Percentiles rank a stretch among this genome's conserved stretches.
phyloP scores from a whole-genome alignment of 2,329 filamentous ascomycete genomes.

The Cladophialophora carrionii region DNA sequence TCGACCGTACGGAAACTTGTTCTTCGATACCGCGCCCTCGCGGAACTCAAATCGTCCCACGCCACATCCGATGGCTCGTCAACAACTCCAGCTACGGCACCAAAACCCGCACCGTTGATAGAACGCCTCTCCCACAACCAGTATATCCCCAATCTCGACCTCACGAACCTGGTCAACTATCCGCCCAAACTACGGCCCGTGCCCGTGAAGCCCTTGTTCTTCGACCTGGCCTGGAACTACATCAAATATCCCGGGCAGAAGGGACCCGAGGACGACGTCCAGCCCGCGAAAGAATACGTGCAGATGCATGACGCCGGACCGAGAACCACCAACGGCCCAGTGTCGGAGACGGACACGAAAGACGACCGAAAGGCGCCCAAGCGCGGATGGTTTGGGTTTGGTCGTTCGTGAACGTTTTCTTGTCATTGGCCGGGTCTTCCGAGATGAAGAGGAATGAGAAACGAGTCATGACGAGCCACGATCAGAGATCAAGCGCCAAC shows the following conservation, averaged over 20 bases:
- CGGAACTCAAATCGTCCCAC: conserved; percentile 68
- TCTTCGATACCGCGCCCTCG: conserved; percentile 80
- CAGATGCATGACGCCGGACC: conserved; percentile 3
- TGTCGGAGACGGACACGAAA: not conserved
- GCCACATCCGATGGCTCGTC: conserved; percentile 40
- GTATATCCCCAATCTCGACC: conserved; percentile 64
- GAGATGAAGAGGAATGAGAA: not conserved
- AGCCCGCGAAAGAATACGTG: not conserved
- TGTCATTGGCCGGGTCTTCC: not conserved
- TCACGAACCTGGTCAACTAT: conserved; percentile 81
- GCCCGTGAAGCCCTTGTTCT: conserved; percentile 91
- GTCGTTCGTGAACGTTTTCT: not conserved
- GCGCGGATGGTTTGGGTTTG: conserved; percentile 35
- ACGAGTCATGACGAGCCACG: not conserved
- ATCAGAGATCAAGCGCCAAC: not conserved
- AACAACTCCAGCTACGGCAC: not conserved
- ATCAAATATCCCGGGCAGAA: conserved; percentile 79
- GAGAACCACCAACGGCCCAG: not conserved
- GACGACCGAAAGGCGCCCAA: conserved; percentile 23
- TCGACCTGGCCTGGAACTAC: conserved; percentile 97
- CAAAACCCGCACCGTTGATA: conserved; percentile 64
- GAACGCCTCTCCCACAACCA: conserved; percentile 78
- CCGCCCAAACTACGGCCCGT: conserved; percentile 81
- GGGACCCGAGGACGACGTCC: not conserved
- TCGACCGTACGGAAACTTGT: conserved; percentile 70